phyloP scores from a whole-genome alignment of 2,329 filamentous ascomycete genomes.

The Fusarium sp. region DNA sequence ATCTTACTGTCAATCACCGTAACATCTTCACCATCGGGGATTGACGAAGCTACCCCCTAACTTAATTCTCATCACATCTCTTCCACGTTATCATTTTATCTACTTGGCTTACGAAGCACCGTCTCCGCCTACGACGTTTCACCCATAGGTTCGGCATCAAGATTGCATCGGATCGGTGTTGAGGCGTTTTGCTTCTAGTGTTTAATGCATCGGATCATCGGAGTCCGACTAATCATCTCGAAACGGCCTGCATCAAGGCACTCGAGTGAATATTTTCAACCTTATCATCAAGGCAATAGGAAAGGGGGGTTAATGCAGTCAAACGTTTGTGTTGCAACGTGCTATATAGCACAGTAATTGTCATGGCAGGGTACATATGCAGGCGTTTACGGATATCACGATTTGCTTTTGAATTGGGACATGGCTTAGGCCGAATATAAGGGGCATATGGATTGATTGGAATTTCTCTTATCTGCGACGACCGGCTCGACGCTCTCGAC shows the following conservation, averaged over 20 bases:
- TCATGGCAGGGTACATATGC: slow-evolving; percentile 14
- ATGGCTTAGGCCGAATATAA: slow-evolving; percentile 11
- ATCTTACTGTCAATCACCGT: background rate
- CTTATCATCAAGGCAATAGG: slow-evolving; percentile 20
- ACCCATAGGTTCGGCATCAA: slow-evolving; percentile 43
- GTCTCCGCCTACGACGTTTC: slow-evolving; percentile 37
- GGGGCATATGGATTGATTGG: slow-evolving; percentile 11
- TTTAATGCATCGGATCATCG: slow-evolving; percentile 29
- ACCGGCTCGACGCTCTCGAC: slow-evolving; percentile 24
- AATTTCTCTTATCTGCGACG: slow-evolving; percentile 16
- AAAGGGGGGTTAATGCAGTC: slow-evolving; percentile 20
- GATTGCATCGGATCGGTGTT: slow-evolving; percentile 50
- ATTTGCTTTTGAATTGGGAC: slow-evolving; percentile 29
- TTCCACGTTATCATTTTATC: slow-evolving; percentile 24
- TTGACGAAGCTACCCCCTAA: background rate
- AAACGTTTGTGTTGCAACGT: slow-evolving; percentile 20
- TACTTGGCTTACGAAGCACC: slow-evolving; percentile 39
- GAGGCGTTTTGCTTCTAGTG: slow-evolving; percentile 40
- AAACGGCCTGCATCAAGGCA: slow-evolving; percentile 7
- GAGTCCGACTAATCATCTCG: slow-evolving; percentile 37
- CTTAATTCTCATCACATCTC: slow-evolving; percentile 12
- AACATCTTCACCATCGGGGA: background rate
- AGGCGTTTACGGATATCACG: slow-evolving; percentile 36
- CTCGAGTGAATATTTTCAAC: slow-evolving; percentile 20
- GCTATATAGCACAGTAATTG: slow-evolving; percentile 22